Evolutionary conservation across 345 rosid species (phyloP).

Genomic region (Abelmoschus esculentus): DNA sequence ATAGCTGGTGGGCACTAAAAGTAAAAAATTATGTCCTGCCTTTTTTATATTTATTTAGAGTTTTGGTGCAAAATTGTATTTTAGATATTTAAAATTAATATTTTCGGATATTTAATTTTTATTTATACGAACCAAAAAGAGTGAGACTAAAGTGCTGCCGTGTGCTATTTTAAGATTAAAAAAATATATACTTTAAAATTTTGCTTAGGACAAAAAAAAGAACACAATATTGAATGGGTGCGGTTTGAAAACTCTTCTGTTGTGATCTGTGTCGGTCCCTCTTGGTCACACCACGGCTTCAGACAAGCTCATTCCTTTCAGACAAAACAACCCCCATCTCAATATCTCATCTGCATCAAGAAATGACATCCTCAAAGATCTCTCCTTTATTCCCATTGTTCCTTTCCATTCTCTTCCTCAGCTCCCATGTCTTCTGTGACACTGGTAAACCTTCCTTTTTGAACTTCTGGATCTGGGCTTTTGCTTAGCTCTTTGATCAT

Average conservation of each 20-base stretch:
- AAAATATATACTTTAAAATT: too few species aligned
- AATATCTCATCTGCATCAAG: neutral
- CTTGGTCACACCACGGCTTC: neutral
- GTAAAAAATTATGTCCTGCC: neutral
- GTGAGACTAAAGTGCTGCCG: too few species aligned
- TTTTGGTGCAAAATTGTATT: neutral
- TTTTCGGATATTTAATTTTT: too few species aligned
- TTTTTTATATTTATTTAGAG: neutral
- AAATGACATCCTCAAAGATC: constrained; percentile 43
- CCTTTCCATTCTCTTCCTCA: constrained; percentile 26
- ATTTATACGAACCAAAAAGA: too few species aligned
- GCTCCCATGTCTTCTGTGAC: constrained; percentile 30
- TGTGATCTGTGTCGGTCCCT: neutral
- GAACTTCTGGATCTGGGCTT: neutral
- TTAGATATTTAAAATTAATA: too few species aligned
- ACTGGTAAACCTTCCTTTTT: constrained; percentile 14
- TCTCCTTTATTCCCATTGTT: constrained; percentile 24
- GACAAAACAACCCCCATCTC: neutral
- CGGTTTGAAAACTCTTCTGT: neutral
- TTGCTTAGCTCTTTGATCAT: neutral
- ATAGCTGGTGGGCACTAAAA: neutral
- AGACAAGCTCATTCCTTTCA: neutral
- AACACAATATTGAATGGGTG: neutral
- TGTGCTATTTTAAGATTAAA: too few species aligned
- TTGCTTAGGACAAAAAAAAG: too few species aligned